Evolutionary conservation across 805 yeast genomes (phyloP).

Genomic region (Lipomyces mesembrius): DNA sequence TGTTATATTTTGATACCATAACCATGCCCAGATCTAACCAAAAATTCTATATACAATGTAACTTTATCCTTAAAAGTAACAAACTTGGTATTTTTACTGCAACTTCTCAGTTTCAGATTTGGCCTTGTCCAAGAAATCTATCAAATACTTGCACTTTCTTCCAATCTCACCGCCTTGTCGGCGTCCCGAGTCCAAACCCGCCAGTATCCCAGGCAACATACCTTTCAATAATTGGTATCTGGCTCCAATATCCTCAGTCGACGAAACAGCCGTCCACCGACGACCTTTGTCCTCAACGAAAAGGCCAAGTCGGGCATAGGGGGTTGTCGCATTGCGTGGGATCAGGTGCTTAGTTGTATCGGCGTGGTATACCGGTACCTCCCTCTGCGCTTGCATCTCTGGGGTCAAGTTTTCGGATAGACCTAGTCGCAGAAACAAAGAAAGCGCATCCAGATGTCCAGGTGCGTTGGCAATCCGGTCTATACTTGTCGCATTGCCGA

Average conservation of each 20-base stretch:
- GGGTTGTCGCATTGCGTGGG: constrained; percentile 59
- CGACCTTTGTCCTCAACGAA: constrained; percentile 51
- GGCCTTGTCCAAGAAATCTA: constrained; percentile 24
- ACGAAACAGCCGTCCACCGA: constrained; percentile 45
- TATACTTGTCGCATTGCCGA: constrained; percentile 42
- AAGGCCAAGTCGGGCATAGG: constrained; percentile 66
- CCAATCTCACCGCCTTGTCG: constrained; percentile 80
- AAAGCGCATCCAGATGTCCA: constrained; percentile 49
- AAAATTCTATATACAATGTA: neutral
- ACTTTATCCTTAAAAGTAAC: no score
- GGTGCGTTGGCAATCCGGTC: constrained; percentile 39
- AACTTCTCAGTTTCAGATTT: constrained; percentile 3
- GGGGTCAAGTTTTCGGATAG: constrained; percentile 37
- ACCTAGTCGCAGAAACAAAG: constrained; percentile 54
- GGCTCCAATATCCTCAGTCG: constrained; percentile 66
- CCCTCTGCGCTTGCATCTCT: constrained; percentile 32
- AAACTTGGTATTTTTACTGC: neutral
- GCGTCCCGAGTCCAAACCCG: constrained; percentile 56
- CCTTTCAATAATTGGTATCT: constrained; percentile 59
- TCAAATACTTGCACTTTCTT: constrained; percentile 42
- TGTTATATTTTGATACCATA: neutral
- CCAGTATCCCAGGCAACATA: constrained; percentile 54
- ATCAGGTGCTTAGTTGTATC: constrained; percentile 58
- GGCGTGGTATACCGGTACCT: constrained; percentile 50
- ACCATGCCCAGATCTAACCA: neutral